phyloP scores from a whole-genome alignment of 352 stramenopile species.

The Thraustotheca clavata region DNA sequence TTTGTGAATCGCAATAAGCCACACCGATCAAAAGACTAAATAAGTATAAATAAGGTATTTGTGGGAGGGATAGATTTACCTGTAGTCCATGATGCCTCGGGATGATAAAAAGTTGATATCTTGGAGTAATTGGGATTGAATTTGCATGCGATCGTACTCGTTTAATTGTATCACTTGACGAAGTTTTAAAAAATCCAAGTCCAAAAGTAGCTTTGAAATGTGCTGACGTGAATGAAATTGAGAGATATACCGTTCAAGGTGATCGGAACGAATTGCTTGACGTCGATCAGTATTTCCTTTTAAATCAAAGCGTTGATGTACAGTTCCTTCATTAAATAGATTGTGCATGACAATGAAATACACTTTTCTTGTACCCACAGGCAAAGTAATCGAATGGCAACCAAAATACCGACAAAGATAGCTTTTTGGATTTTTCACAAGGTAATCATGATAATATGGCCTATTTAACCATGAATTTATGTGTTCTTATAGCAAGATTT shows the following conservation, averaged over 20 bases:
- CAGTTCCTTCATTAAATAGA: conserved; percentile 55
- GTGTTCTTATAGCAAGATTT: not conserved
- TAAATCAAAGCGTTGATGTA: conserved; percentile 65
- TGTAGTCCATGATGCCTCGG: conserved; percentile 80
- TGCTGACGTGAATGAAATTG: conserved; percentile 41
- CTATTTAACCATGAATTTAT: conserved; percentile 18
- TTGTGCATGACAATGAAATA: conserved; percentile 88
- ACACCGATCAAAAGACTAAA: conserved; percentile 58
- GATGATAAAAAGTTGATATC: conserved; percentile 77
- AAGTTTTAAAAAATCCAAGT: conserved; percentile 81
- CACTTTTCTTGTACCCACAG: conserved; percentile 76
- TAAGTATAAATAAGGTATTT: too few species aligned
- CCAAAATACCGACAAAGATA: conserved; percentile 77
- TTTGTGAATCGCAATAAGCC: too few species aligned
- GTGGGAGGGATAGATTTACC: not conserved
- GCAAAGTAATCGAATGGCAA: conserved; percentile 77
- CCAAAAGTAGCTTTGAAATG: conserved; percentile 74
- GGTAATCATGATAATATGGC: conserved; percentile 70
- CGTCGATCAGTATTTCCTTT: conserved; percentile 74
- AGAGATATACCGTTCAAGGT: conserved; percentile 59
- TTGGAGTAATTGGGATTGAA: conserved; percentile 63
- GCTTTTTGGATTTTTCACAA: conserved; percentile 62
- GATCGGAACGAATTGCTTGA: conserved; percentile 47
- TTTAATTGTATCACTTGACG: conserved; percentile 47
- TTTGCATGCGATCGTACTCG: conserved; percentile 28